A percentile compares a stretch with the other conserved stretches of the same genome.
Conservation (phyloP, 73 alveolate genomes). For the Tetrahymena borealis region DNA sequence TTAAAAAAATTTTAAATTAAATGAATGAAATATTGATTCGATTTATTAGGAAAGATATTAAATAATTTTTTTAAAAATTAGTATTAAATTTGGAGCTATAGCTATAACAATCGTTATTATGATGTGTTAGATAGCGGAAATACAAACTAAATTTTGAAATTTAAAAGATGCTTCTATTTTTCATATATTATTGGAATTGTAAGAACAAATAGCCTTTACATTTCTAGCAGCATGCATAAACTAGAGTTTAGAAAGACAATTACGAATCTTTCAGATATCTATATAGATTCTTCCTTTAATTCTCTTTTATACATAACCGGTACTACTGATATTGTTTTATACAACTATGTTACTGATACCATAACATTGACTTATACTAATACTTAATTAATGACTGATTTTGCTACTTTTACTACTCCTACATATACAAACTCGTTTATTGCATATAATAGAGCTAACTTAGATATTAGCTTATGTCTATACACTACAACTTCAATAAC, state of each 20-base stretch:
- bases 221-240: neutral
- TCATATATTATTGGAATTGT: neutral
- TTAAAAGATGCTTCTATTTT: neutral
- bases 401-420: no score
- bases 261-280: neutral
- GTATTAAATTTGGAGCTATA: neutral
- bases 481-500: no score
- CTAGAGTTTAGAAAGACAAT: neutral
- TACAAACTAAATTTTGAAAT: neutral
- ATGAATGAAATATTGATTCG: no score
- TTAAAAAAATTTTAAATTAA: no score
- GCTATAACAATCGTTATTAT: neutral
- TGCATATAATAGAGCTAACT: no score
- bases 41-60: no score
- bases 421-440: no score
- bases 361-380: no score
- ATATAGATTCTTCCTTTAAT: neutral
- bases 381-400: no score
- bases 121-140: neutral
- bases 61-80: neutral
- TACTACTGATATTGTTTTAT: neutral
- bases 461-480: no score
- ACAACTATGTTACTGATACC: neutral
- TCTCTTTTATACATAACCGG: neutral
- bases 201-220: neutral